These are phyloP conservation scores for Erysimum cheiranthoides DNA, from an alignment of 345 rosid species.

Conservation along the genomic window DNA sequence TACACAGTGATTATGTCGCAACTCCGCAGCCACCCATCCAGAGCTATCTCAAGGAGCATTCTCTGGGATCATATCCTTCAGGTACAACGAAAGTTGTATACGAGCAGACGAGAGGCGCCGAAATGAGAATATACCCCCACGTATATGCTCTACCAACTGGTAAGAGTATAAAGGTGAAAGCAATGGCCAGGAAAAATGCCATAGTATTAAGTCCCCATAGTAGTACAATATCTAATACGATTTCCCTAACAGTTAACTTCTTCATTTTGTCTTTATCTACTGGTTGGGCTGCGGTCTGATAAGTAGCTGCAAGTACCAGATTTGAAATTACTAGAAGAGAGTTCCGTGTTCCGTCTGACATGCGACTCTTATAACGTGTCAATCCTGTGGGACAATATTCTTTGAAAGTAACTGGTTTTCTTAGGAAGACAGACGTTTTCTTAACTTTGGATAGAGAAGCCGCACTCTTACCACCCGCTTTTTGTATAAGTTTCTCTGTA, in stretches of 20 bases:
- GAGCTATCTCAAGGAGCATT: no score
- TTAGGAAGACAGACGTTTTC: neutral
- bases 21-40: no score
- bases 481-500: neutral
- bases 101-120: slow-evolving; percentile 4
- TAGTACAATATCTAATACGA: neutral
- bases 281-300: neutral
- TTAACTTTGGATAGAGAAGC: neutral
- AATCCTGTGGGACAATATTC: neutral
- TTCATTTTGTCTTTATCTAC: neutral
- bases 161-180: slow-evolving; percentile 24
- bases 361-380: neutral
- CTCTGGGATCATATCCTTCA: no score
- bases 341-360: slow-evolving; percentile 32
- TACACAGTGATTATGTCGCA: no score
- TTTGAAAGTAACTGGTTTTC: neutral
- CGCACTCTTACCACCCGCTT: neutral
- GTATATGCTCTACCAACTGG: slow-evolving; percentile 33
- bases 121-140: neutral
- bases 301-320: slow-evolving; percentile 40
- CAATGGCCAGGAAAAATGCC: slow-evolving; percentile 13
- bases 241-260: no score
- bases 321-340: slow-evolving; percentile 43
- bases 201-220: slow-evolving; percentile 20
- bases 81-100: neutral